These are phyloP conservation scores for Golubevia sp. DNA, from an alignment of 1,284 basidiomycete species.

Conservation along the genomic window DNA sequence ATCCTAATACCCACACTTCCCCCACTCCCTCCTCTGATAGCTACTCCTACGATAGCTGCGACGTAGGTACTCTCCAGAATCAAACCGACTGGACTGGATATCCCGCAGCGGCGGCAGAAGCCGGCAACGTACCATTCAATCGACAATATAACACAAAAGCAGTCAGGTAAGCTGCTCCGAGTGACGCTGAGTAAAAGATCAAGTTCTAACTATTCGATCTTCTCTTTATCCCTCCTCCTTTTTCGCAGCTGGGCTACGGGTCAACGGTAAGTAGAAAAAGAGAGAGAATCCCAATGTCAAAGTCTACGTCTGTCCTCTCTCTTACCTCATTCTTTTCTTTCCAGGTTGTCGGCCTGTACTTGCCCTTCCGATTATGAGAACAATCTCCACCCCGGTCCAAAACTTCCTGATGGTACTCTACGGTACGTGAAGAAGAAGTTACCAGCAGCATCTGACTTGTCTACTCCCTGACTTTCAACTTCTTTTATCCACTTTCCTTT, in stretches of 20 bases:
- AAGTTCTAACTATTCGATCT: conserved; percentile 20
- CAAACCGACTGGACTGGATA: conserved; percentile 25
- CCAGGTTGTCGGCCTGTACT: conserved; percentile 53
- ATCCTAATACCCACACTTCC: too few relatives aligned
- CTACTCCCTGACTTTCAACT: too few relatives aligned
- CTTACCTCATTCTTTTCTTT: conserved; percentile 45
- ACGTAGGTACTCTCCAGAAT: conserved; percentile 29
- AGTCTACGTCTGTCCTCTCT: neutral
- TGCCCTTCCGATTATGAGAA: conserved; percentile 48
- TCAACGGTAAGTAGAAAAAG: conserved; percentile 44
- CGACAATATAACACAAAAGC: conserved; percentile 12
- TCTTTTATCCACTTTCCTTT: too few relatives aligned
- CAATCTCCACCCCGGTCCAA: conserved; percentile 55
- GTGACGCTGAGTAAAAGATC: too few relatives aligned
- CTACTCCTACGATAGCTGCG: conserved; percentile 41
- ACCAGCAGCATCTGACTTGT: too few relatives aligned
- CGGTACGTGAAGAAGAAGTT: conserved; percentile 23
- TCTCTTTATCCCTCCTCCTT: neutral
- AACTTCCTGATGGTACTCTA: conserved; percentile 25
- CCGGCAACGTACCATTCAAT: conserved; percentile 19
- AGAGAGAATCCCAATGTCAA: too few relatives aligned
- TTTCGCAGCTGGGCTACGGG: too few relatives aligned
- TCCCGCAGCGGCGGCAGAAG: conserved; percentile 16
- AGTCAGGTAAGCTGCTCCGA: too few relatives aligned
- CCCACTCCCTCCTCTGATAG: too few relatives aligned